These are phyloP conservation scores for Pythium chondricola DNA, from an alignment of 352 stramenopile genomes.

Conservation along the genomic window DNA sequence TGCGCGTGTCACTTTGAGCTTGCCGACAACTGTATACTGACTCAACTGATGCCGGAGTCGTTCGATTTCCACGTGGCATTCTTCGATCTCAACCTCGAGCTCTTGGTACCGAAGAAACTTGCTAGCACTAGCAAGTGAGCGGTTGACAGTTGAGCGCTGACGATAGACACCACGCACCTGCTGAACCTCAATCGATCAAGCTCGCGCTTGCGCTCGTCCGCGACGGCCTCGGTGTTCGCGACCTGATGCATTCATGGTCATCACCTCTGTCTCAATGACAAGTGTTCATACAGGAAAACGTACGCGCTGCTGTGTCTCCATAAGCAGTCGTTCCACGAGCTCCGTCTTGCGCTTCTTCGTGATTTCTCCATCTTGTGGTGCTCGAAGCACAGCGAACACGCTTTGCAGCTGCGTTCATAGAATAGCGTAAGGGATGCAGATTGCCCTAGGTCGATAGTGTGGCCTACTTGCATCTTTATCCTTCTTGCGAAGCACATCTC, in stretches of 20 bases:
- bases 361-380: slow-evolving; percentile 52
- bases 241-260: slow-evolving; percentile 22
- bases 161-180: slow-evolving; percentile 24
- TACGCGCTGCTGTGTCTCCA: slow-evolving; percentile 53
- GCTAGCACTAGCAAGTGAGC: slow-evolving; percentile 13
- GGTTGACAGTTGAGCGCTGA: not conserved
- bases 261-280: not conserved
- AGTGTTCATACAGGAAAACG: too few species aligned
- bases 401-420: slow-evolving; percentile 33
- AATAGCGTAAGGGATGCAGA: not conserved
- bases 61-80: slow-evolving; percentile 50
- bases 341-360: slow-evolving; percentile 55
- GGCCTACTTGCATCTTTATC: slow-evolving; percentile 49
- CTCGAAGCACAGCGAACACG: slow-evolving; percentile 47
- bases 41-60: slow-evolving; percentile 29
- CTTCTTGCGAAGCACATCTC: slow-evolving; percentile 56
- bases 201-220: slow-evolving; percentile 48
- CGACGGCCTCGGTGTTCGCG: slow-evolving; percentile 40
- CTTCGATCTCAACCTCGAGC: slow-evolving; percentile 51
- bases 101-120: slow-evolving; percentile 72
- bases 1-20: slow-evolving; percentile 33
- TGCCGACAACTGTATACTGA: slow-evolving; percentile 28
- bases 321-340: slow-evolving; percentile 53
- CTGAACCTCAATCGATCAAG: slow-evolving; percentile 47
- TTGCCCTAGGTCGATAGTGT: too few species aligned